A percentile compares a stretch with the other conserved stretches of the same genome.
These are phyloP conservation scores for Cynara cardunculus DNA, from an alignment of 129 eudicot species.

Conservation along the genomic window DNA sequence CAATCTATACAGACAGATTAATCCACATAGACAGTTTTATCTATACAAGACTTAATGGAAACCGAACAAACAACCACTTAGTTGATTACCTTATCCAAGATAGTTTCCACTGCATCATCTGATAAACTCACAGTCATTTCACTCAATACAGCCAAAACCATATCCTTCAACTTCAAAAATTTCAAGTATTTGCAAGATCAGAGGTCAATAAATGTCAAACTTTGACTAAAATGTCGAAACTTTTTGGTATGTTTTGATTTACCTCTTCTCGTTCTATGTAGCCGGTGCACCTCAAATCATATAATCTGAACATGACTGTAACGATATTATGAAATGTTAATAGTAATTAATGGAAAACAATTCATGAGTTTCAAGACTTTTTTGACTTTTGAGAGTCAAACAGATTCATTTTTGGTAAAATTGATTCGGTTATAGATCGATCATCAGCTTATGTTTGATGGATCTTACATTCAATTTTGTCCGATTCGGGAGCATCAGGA, in stretches of 20 bases:
- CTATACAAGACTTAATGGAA: no score
- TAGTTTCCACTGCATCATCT: slow-evolving; percentile 64
- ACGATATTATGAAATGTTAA: slow-evolving; percentile 12
- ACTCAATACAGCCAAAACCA: slow-evolving; percentile 63
- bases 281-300: slow-evolving; percentile 66
- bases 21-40: no score
- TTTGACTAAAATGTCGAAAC: neutral
- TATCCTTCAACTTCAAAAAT: slow-evolving; percentile 57
- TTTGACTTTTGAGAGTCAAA: slow-evolving; percentile 6
- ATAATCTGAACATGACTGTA: slow-evolving; percentile 75
- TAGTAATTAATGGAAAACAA: neutral
- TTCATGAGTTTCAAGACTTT: neutral
- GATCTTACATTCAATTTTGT: slow-evolving; percentile 69
- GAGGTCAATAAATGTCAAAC: slow-evolving; percentile 19
- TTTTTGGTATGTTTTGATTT: slow-evolving; percentile 15
- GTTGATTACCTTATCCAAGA: slow-evolving; percentile 61
- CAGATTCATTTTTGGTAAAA: neutral
- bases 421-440: neutral
- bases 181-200: slow-evolving; percentile 6
- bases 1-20: no score
- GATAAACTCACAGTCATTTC: slow-evolving; percentile 56
- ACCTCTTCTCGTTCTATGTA: slow-evolving; percentile 90
- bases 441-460: neutral
- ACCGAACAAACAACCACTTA: no score
- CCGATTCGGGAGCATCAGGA: slow-evolving; percentile 65